Base-by-base conservation (phyloP, 441 rosid genomes). In the Brassica hybrid region DNA sequence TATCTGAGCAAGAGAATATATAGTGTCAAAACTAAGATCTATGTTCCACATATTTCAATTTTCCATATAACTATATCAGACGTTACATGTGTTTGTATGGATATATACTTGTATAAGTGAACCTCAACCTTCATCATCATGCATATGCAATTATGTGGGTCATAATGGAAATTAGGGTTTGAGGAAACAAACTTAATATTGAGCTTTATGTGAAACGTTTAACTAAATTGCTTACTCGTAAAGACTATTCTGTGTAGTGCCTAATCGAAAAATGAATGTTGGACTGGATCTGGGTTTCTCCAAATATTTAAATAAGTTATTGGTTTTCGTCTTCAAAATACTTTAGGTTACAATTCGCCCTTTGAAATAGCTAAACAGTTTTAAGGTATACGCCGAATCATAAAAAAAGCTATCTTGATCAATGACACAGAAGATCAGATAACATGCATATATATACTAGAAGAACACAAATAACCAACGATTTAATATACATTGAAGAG, bases 191-290 rank as follows among this genome's bases (percentile, higher is more conserved):
- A 36, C 12, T 36, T 36, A 69, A 60, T 11, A 18, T 67, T 7
- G 56, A 64, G 30, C 48, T 74, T n/a, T 75, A 27, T 25, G 45
- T 67, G 67, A 58, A 48, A 48, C 79, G 19, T 34, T 34, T 41
- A 57, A 12, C 59, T 12, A 58, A 25, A 17, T 18, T 13, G 13
- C 13, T 32, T 45, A 30, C 3, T 30, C 10, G 27, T 16, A 12
- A 30, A 25, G 25, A 65, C 32, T 27, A 27, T 27, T 27, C 6
- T 27, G 11, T 14, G 43, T 71, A 60, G 18, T 48, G 14, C 41
- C 43, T 65, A 57, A 38, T 3, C 4, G 18, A 60, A 68, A 1
- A 1, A 67, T 32, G 25, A 45, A 75, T 16, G 34, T 67, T 58
- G 23, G 34, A 45, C 6, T 5, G 13, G 52, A 45, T 36, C 60